Base-by-base conservation (phyloP, 257 asterid species). In the Solanum dulcamara region DNA sequence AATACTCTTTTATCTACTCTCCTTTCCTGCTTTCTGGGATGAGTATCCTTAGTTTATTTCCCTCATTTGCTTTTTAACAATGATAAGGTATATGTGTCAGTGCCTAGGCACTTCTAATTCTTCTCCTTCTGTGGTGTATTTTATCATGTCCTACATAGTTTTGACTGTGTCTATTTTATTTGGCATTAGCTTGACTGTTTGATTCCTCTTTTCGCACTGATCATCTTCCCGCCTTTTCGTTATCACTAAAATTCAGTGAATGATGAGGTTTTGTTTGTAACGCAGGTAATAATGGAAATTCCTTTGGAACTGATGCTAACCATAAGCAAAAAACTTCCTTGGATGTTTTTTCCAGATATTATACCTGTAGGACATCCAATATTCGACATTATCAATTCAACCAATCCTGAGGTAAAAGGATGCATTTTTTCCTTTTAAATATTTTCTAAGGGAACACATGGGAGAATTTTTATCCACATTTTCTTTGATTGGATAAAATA, bases 261-360 rank as follows among this genome's bases (percentile, higher is more conserved):
- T 48, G 44, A 48, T 10, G 20, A 79, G 64, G 17, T 79, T 79
- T 70, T 48, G 64, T 48, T 79, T 79, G 83, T 79, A 66, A 28
- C 88, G 86, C 92, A 96, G 99, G 91, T 96, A 86, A 94, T 96
- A 86, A 96, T 96, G 99, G 99, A 95, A 91, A 94, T 96, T 86
- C 99, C 99, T 17, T 83, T 96, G 85, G 99, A 96, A 90, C 88
- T 96, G 91, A 96, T 96, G 99, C 89, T 96, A 88, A 94, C 99
- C 26, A 93, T 96, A 66, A 96, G 98, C 88, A 92, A 94, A 87
- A 95, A 92, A 92, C 94, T 92, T 83, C 99, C 99, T 8, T 96
- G 99, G 98, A 96, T 96, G 98, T 96, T 96, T 90, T 96, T 95
- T 86, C 99, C 99, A 2, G 98, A 96, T 89, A 94, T 91, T 86